Evolutionary conservation across 192 early-diverging fungal species (phyloP), one percentile per base, ranked within the genome.

Genomic region (Coemansia sp.): DNA sequence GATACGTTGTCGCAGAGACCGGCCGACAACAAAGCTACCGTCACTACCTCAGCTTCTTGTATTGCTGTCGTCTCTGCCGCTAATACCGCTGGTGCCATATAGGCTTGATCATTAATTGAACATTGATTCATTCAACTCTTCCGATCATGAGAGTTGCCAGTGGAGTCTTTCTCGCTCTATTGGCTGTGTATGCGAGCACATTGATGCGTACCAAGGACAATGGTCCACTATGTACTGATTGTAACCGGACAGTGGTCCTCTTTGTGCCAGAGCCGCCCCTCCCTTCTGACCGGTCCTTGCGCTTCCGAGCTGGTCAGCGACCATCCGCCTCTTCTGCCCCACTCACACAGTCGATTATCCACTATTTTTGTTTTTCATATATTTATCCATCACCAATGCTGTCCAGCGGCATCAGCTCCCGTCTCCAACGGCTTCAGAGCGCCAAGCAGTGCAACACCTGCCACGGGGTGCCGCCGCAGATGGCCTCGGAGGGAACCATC

Each of bases 351-450:
- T 16, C 8, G 64, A 19, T 42, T 66, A 37, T 17, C 45, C 40
- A 27, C 24, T 27, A 21, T 63, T 16, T 7, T 45, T 31, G 59
- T 59, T 54, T 31, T 42, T 40, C 64, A 27, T 51, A 57, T 53
- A 59, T 24, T 46, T 63, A 29, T 62, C 57, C 16, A 31, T 41
- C 17, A 42, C 51, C 53, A 19, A 74, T 80, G 78, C 35, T 75
- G 54, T 72, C 73, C 11, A 72, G 62, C 48, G 61, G 69, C 35
- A 81, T 81, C 19, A 75, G 70, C 69, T 60, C 73, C 11, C 70
- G 79, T 21, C 51, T 81, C 13, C 74, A 72, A 73, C 78, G 63
- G 66, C 63, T 81, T 50, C 79, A 81, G 51, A 65, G 61, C 29
- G 62, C 68, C 44, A 61, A 41, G 40, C 16, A 53, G 11, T 31